Evolutionary conservation across 164 flowering plant genomes (phyloP).

Genomic region (grape (Vitis vinifera)): DNA sequence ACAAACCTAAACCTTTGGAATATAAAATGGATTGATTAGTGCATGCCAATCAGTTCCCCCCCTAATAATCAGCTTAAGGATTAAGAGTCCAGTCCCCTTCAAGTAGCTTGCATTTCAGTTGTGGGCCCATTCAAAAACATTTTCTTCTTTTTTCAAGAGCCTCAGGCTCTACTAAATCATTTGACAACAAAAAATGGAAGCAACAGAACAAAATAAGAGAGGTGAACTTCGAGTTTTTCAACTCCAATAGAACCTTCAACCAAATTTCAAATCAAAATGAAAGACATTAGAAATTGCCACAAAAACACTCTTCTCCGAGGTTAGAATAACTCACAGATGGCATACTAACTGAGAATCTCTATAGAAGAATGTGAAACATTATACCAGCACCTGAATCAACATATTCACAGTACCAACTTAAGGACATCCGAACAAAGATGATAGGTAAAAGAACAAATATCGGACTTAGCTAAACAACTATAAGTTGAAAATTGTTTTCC

Average conservation of each 20-base stretch:
- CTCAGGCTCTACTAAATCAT: no score
- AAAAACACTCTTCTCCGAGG: slow-evolving; percentile 22
- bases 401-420: slow-evolving; percentile 49
- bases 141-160: no score
- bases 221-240: neutral
- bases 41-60: no score
- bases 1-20: no score
- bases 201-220: no score
- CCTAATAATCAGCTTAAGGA: no score
- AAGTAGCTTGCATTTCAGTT: no score
- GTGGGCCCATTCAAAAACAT: no score
- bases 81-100: no score
- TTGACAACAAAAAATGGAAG: no score
- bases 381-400: slow-evolving; percentile 72
- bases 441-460: slow-evolving; percentile 8
- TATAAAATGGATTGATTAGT: no score
- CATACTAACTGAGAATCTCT: slow-evolving; percentile 48
- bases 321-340: slow-evolving; percentile 60
- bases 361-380: slow-evolving; percentile 54
- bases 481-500: neutral
- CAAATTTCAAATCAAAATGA: neutral
- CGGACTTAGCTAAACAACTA: neutral
- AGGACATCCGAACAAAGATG: slow-evolving; percentile 13
- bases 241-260: neutral
- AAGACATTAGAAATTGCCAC: neutral